Conservation (phyloP, 768 basidiomycete genomes). For the Dacryopinax spathularia region DNA sequence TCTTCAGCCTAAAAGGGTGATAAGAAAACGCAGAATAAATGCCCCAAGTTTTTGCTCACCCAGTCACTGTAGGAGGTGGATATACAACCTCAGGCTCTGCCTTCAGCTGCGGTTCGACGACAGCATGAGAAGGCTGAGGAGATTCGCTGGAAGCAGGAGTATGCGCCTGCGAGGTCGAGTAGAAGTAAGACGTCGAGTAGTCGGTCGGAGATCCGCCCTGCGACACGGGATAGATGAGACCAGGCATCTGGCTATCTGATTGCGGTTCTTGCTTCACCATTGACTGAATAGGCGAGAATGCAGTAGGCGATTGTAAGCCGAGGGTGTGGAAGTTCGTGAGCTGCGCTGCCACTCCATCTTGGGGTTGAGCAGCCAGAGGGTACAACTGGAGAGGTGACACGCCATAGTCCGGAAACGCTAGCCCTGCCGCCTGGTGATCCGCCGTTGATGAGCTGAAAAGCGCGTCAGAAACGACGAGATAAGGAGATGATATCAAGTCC, state of each 20-base stretch:
- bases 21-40: background rate
- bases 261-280: background rate
- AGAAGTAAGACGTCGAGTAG: background rate
- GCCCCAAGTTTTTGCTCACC: background rate
- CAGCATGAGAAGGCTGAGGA: background rate
- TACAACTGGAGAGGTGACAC: background rate
- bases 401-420: background rate
- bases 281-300: background rate
- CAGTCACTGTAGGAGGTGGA: conserved; percentile 7
- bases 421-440: background rate
- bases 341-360: background rate
- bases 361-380: background rate
- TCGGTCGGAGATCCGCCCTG: background rate
- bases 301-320: background rate
- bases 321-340: background rate
- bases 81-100: background rate
- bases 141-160: background rate
- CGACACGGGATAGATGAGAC: background rate
- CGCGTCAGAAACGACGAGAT: background rate
- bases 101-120: background rate
- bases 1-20: conserved; percentile 42
- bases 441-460: background rate
- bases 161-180: background rate
- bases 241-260: background rate
- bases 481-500: background rate